A percentile compares a stretch with the other conserved stretches of the same genome.
Conservation (phyloP, 2,329 filamentous ascomycete genomes). For the Exophiala calicioides region DNA sequence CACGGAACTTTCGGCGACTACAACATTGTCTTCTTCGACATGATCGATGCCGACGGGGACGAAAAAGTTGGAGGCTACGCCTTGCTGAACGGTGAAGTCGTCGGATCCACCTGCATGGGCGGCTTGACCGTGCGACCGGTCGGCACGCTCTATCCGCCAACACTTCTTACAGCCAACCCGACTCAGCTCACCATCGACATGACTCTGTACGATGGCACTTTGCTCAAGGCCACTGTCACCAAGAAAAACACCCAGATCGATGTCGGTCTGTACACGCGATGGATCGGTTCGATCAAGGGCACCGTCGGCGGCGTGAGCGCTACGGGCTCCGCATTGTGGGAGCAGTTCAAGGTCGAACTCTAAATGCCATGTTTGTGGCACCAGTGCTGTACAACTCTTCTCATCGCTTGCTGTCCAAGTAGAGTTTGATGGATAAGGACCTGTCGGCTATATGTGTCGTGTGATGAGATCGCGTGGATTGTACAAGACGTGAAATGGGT, state of each 20-base stretch:
- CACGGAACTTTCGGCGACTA: constrained; percentile 46
- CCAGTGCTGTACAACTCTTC: too few species aligned
- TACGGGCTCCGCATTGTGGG: background rate
- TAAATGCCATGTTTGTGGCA: too few species aligned
- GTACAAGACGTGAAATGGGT: too few species aligned
- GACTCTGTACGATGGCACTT: constrained; percentile 3
- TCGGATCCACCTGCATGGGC: constrained; percentile 35
- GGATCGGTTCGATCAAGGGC: constrained; percentile 10
- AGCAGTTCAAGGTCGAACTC: background rate
- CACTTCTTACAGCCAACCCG: constrained; percentile 3
- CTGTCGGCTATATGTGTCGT: too few species aligned
- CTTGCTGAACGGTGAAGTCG: constrained; percentile 33
- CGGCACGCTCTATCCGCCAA: constrained; percentile 28
- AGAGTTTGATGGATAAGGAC: too few species aligned
- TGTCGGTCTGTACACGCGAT: constrained; percentile 8
- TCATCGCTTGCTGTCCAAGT: too few species aligned
- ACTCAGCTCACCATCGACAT: constrained; percentile 10
- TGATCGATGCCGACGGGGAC: constrained; percentile 31
- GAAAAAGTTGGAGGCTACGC: constrained; percentile 38
- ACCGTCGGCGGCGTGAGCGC: background rate
- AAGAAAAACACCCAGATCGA: constrained; percentile 7
- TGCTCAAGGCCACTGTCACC: constrained; percentile 7
- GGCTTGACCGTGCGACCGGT: constrained; percentile 24
- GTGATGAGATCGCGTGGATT: too few species aligned
- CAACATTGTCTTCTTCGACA: constrained; percentile 49